phyloP scores from a whole-genome alignment of 2,329 filamentous ascomycete genomes.

The Emericellopsis atlantica region DNA sequence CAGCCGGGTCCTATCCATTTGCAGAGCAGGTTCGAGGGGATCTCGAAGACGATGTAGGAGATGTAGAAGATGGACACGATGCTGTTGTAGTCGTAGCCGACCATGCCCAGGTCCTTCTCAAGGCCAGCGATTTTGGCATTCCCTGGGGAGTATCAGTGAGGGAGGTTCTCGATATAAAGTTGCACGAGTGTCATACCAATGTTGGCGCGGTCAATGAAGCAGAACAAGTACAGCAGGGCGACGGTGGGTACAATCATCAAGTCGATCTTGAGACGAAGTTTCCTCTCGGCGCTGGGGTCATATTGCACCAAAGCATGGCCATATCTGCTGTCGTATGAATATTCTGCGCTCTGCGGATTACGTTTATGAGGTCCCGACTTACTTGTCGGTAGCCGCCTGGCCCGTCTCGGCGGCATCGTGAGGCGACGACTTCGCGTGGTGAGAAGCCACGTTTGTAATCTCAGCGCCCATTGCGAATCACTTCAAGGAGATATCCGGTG shows the following conservation, averaged over 20 bases:
- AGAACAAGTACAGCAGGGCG: constrained; percentile 40
- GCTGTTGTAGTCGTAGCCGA: constrained; percentile 55
- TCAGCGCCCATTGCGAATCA: too few relatives aligned
- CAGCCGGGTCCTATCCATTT: constrained; percentile 62
- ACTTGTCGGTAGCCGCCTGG: constrained; percentile 5
- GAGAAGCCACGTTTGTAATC: too few relatives aligned
- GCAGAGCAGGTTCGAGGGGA: constrained; percentile 55
- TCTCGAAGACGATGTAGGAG: constrained; percentile 61
- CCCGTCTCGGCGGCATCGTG: constrained; percentile 2
- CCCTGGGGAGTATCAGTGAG: constrained; percentile 24
- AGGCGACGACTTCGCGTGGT: not conserved
- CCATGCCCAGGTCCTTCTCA: constrained; percentile 45
- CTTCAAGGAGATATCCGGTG: too few relatives aligned
- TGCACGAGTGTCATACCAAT: constrained; percentile 33
- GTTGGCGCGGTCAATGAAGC: constrained; percentile 54
- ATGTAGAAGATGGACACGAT: constrained; percentile 60
- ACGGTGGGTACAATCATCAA: constrained; percentile 51
- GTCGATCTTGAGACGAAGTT: constrained; percentile 50
- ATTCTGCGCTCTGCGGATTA: not conserved
- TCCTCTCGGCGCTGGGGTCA: constrained; percentile 41
- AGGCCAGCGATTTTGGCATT: constrained; percentile 56
- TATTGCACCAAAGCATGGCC: constrained; percentile 36
- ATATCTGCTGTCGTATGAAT: constrained; percentile 19
- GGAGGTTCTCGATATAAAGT: not conserved
- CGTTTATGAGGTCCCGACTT: not conserved